Base-by-base conservation (phyloP, 2,329 filamentous ascomycete species). In the Clonostachys solani region DNA sequence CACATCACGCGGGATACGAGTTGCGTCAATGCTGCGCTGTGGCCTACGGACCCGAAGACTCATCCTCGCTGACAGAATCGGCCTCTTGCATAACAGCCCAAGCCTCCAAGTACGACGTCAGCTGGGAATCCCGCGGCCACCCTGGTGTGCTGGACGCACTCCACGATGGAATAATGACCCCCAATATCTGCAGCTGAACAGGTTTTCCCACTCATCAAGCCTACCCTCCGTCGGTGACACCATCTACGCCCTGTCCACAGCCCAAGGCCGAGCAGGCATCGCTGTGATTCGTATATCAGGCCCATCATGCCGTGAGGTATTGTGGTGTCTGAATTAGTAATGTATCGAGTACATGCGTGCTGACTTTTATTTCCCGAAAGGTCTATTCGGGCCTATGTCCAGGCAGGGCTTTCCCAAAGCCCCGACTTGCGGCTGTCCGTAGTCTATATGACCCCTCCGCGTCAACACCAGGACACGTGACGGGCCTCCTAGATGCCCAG, bases 171-270 rank as follows among this genome's bases (percentile, higher is more conserved):
- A 49, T 49, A 48, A 47, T 23, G 41, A 38, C 16, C 33, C 13
- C 29, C 37, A 41, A 37, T 40, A 15, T 46, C 33, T n/a, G 9
- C 33, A 47, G n/a, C 42, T 13, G 17, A 43, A n/a, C 33, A 40
- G 42, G 42, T 18, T 23, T 42, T 42, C 49, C 13, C 44, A 33
- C n/a, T 43, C 47, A 17, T 12, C 52, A 3, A 45, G 46, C 8
- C 51, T 62, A 10, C 53, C 62, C 3, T 48, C 50, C 4, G 45
- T 54, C 10, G 60, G 57, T 7, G 75, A 81, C 48, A 97, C 92
- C 2, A 95, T 99, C 46, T 97, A 95, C 65, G 94, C 94, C 0
- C 72, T 97, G 1, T 96, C 92, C 0, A 95, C 92, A 1, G 90
- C 89, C 1, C 74, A 86, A 12, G 94, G 92, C 2, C 84, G 84